phyloP scores from a whole-genome alignment of 1,139 yeast species.

The Yamadazyma triangularis region DNA sequence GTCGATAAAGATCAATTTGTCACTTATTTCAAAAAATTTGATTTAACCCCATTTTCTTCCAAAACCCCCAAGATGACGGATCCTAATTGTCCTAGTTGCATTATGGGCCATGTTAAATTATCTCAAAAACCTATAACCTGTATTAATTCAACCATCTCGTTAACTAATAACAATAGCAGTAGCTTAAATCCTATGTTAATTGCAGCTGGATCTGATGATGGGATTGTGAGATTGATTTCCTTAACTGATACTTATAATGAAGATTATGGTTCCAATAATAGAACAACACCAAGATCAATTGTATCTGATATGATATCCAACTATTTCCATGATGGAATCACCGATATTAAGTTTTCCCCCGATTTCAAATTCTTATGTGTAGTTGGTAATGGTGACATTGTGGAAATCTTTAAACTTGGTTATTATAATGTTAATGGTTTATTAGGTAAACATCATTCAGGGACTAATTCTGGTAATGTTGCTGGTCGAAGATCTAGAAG shows the following conservation, averaged over 20 bases:
- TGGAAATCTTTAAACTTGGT: conserved; percentile 48
- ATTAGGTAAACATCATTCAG: conserved; percentile 14
- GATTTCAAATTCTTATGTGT: conserved; percentile 60
- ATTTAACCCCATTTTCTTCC: conserved; percentile 26
- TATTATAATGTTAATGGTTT: conserved; percentile 36
- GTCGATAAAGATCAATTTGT: conserved; percentile 31
- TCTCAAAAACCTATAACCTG: conserved; percentile 51
- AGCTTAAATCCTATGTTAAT: conserved; percentile 45
- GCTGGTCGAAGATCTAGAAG: conserved; percentile 31
- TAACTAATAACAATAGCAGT: conserved; percentile 5
- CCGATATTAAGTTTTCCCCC: conserved; percentile 54
- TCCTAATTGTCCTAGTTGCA: conserved; percentile 3
- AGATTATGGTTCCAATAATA: conserved; percentile 22
- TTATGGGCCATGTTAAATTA: conserved; percentile 57
- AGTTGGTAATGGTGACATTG: conserved; percentile 58
- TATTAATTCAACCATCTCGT: conserved; percentile 21
- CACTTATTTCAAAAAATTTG: conserved; percentile 38
- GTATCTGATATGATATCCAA: conserved; percentile 60
- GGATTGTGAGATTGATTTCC: conserved; percentile 57
- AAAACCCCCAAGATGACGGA: conserved; percentile 4
- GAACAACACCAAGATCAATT: conserved; percentile 21
- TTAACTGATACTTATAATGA: conserved; percentile 22
- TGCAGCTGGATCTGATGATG: conserved; percentile 64
- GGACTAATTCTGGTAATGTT: conserved; percentile 2
- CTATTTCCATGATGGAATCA: conserved; percentile 62